Evolutionary conservation across 1,139 yeast species (phyloP).

Genomic region (Candida tropicalis): DNA sequence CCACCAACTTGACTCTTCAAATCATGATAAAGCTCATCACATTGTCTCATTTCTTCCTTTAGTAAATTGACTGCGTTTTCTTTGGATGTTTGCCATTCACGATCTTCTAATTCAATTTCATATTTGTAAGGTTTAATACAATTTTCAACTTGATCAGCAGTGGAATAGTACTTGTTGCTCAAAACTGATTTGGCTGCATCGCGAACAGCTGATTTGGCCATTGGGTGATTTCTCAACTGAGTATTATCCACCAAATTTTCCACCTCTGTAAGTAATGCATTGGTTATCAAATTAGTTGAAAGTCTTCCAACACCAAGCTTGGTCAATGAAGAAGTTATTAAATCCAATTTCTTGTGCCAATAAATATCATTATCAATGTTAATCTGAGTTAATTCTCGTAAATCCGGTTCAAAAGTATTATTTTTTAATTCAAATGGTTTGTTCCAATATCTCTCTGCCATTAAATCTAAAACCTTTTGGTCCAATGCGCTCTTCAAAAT

Average conservation of each 20-base stretch:
- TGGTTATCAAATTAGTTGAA: slow-evolving; percentile 81
- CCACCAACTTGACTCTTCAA: slow-evolving; percentile 79
- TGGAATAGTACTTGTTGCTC: slow-evolving; percentile 77
- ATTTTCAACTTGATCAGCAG: slow-evolving; percentile 98
- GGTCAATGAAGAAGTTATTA: slow-evolving; percentile 80
- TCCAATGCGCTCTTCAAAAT: slow-evolving; percentile 83
- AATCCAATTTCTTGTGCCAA: slow-evolving; percentile 88
- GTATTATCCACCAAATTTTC: slow-evolving; percentile 73
- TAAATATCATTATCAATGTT: slow-evolving; percentile 69
- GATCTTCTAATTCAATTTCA: slow-evolving; percentile 92
- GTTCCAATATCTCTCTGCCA: slow-evolving; percentile 94
- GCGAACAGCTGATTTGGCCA: slow-evolving; percentile 76
- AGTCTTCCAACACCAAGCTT: slow-evolving; percentile 92
- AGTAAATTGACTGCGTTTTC: slow-evolving; percentile 75
- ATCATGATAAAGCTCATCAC: slow-evolving; percentile 64
- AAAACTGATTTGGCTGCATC: slow-evolving; percentile 86
- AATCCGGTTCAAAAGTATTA: slow-evolving; percentile 44
- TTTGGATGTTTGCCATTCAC: slow-evolving; percentile 86
- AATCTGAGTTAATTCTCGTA: slow-evolving; percentile 53
- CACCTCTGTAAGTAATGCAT: slow-evolving; percentile 76
- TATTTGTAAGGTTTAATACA: slow-evolving; percentile 97
- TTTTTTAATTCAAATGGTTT: slow-evolving; percentile 45
- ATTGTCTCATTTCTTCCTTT: slow-evolving; percentile 84
- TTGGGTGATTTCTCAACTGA: slow-evolving; percentile 78
- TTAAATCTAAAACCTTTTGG: slow-evolving; percentile 79